Percentiles rank a stretch among this genome's conserved stretches.
phyloP scores from a whole-genome alignment of 2,329 filamentous ascomycete genomes.

The Cryphonectria naterciae region DNA sequence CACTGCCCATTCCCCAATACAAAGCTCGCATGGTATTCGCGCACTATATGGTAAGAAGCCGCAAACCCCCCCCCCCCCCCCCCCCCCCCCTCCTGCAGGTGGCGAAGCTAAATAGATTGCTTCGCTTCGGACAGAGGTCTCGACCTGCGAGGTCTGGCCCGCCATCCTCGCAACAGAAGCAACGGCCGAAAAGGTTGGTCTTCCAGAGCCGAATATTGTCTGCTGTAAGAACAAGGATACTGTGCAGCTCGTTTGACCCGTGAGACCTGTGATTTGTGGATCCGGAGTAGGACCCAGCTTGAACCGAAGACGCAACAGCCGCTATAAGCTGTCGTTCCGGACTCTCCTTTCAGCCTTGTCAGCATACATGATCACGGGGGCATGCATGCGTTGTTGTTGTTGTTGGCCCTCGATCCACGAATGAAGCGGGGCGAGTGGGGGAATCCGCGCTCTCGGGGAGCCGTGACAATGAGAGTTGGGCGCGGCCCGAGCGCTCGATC shows the following conservation, averaged over 20 bases:
- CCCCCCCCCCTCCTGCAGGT: background rate
- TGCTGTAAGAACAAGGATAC: background rate
- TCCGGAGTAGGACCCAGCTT: background rate
- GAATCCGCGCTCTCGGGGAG: background rate
- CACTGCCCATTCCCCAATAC: too few species aligned
- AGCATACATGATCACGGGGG: slow-evolving; percentile 13
- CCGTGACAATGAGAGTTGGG: slow-evolving; percentile 3
- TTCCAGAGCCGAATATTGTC: background rate
- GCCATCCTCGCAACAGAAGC: background rate
- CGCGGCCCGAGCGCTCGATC: slow-evolving; percentile 12
- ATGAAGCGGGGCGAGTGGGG: slow-evolving; percentile 9
- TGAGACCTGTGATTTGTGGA: background rate
- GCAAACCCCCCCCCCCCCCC: too few species aligned
- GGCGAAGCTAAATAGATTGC: background rate
- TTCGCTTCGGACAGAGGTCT: slow-evolving; percentile 8
- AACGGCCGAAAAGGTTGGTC: background rate
- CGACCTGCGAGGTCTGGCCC: background rate
- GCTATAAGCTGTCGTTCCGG: background rate
- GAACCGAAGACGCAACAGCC: too few species aligned
- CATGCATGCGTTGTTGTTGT: slow-evolving; percentile 8
- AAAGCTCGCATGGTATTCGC: slow-evolving; percentile 34
- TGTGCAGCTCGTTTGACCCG: background rate
- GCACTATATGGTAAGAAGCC: slow-evolving; percentile 35
- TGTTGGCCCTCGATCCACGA: slow-evolving; percentile 14
- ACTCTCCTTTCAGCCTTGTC: background rate